Conservation (phyloP, 768 basidiomycete species). For the Hysterangium stoloniferum region DNA sequence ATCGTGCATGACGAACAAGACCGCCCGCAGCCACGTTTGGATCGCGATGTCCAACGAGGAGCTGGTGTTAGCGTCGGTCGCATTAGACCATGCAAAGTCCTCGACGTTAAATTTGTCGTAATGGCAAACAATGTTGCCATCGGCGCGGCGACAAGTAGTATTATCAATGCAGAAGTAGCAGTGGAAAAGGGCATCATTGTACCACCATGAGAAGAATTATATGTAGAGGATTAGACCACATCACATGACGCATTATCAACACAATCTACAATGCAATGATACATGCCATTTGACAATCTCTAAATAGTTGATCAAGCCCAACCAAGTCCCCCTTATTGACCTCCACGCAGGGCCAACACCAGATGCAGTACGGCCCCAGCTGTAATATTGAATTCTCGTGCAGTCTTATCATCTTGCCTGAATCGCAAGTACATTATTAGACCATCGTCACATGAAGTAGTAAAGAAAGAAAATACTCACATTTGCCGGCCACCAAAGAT, state of each 20-base stretch:
- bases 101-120: conserved; percentile 95
- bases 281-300: not conserved
- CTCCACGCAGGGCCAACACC: conserved; percentile 92
- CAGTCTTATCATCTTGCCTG: conserved; percentile 90
- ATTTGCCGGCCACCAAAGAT: conserved; percentile 92
- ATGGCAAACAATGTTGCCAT: conserved; percentile 91
- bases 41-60: conserved; percentile 84
- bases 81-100: conserved; percentile 81
- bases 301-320: not conserved
- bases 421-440: not conserved
- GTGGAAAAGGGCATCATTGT: conserved; percentile 51
- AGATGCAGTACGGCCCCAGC: conserved; percentile 89
- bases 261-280: no score
- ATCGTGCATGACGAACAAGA: conserved; percentile 91
- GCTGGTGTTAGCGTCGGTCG: conserved; percentile 88
- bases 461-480: conserved; percentile 38
- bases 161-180: conserved; percentile 98
- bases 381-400: conserved; percentile 72
- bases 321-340: conserved; percentile 36
- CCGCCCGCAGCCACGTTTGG: conserved; percentile 89
- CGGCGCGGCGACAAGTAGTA: conserved; percentile 92
- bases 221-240: not conserved
- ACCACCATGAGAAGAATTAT: not conserved
- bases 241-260: not conserved
- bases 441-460: not conserved